These are phyloP conservation scores for Dactylonectria estremocensis DNA, from an alignment of 2,329 filamentous ascomycete species.

Conservation along the genomic window DNA sequence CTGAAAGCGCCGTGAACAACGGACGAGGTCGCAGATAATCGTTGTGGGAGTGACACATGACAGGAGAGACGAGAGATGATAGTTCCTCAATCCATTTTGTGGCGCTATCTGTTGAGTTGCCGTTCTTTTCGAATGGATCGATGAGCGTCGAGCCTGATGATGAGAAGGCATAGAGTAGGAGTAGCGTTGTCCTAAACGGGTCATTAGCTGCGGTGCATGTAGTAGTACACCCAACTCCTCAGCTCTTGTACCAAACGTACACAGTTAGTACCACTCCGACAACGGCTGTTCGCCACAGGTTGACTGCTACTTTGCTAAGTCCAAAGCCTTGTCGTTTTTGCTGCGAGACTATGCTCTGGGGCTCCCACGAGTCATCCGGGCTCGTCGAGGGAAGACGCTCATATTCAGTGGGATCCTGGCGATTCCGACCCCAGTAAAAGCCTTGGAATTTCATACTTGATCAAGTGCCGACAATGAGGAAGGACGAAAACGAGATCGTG, in stretches of 20 bases:
- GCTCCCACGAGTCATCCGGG: background rate
- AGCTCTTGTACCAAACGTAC: conserved; percentile 24
- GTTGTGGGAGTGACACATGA: conserved; percentile 72
- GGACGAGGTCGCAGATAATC: conserved; percentile 77
- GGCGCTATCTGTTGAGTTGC: conserved; percentile 31
- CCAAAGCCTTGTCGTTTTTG: background rate
- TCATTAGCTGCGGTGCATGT: conserved; percentile 16
- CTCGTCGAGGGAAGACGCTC: conserved; percentile 25
- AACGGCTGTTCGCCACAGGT: conserved; percentile 10
- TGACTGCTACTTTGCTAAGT: conserved; percentile 15
- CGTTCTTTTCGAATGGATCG: conserved; percentile 31
- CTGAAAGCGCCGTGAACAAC: conserved; percentile 72
- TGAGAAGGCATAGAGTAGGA: conserved; percentile 35
- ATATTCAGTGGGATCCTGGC: conserved; percentile 35
- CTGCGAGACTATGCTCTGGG: background rate
- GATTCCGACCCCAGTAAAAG: conserved; percentile 31
- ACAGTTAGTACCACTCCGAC: conserved; percentile 22
- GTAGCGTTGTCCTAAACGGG: conserved; percentile 26
- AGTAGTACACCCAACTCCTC: background rate
- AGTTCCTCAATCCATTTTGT: conserved; percentile 37
- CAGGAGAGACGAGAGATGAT: conserved; percentile 36
- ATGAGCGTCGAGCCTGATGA: conserved; percentile 30
- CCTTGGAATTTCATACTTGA: conserved; percentile 24
- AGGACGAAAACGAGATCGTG: background rate
- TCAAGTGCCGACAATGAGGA: background rate